Conservation (phyloP, 192 early-diverging fungal species). For the Jimgerdemannia flammicorona region DNA sequence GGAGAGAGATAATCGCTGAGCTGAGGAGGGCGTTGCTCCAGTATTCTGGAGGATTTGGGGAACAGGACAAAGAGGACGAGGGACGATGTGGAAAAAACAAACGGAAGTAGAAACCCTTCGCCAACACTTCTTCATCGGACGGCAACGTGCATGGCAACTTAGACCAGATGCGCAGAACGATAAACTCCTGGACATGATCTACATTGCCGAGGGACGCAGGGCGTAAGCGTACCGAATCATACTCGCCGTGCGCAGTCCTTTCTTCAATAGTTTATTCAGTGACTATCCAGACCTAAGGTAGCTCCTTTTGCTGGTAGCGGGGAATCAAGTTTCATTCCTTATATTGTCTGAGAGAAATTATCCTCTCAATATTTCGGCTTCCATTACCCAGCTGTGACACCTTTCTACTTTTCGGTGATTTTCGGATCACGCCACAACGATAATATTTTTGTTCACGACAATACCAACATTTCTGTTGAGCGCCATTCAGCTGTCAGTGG, state of each 20-base stretch:
- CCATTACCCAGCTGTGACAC: no score
- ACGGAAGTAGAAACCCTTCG: no score
- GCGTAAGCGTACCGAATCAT: conserved; percentile 45
- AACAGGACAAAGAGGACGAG: conserved; percentile 6
- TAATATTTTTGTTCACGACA: no score
- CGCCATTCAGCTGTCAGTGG: no score
- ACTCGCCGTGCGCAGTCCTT: conserved; percentile 35
- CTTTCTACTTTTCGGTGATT: no score
- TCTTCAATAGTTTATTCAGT: conserved; percentile 27
- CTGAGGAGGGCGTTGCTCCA: conserved; percentile 33
- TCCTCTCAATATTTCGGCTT: no score
- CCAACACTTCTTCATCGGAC: no score
- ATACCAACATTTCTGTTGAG: no score
- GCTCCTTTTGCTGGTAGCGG: no score
- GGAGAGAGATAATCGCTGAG: conserved; percentile 22
- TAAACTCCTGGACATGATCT: conserved; percentile 37
- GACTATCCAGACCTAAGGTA: background rate
- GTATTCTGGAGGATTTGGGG: conserved; percentile 22
- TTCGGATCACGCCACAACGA: no score
- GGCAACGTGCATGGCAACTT: background rate
- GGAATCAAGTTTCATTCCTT: no score
- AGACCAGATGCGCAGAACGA: conserved; percentile 5
- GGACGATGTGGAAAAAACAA: conserved; percentile 3
- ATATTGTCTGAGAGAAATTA: no score
- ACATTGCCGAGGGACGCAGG: conserved; percentile 31